These are phyloP conservation scores for Salix udensis DNA, from an alignment of 345 rosid species.

Conservation along the genomic window DNA sequence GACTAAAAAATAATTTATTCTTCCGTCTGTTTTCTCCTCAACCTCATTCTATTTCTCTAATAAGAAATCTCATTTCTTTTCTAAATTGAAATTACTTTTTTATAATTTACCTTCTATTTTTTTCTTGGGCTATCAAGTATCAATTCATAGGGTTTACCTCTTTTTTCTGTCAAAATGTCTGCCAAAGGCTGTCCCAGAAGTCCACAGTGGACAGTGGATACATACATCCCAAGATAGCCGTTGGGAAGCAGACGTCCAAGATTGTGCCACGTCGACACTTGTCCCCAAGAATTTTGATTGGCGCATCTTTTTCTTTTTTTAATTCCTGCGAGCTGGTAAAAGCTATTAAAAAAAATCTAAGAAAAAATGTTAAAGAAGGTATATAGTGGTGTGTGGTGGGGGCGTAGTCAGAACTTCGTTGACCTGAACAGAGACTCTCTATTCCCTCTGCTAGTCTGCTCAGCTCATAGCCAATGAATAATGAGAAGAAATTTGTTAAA, in stretches of 20 bases:
- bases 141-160: not conserved
- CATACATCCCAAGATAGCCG: too few species aligned
- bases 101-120: not conserved
- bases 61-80: not conserved
- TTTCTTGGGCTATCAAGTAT: not conserved
- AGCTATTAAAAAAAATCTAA: not conserved
- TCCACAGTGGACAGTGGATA: constrained; percentile 13
- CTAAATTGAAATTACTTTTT: not conserved
- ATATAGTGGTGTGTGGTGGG: constrained; percentile 11
- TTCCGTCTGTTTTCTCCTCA: not conserved
- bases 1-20: not conserved
- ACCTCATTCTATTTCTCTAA: not conserved
- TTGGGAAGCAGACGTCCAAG: too few species aligned
- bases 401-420: constrained; percentile 15
- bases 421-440: constrained; percentile 31
- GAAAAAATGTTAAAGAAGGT: too few species aligned
- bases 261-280: constrained; percentile 1
- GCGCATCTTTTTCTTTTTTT: constrained; percentile 14
- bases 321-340: not conserved
- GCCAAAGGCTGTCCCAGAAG: constrained; percentile 17
- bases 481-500: too few species aligned
- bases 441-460: not conserved
- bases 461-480: not conserved
- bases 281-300: constrained; percentile 14
- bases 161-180: constrained; percentile 2